These are phyloP conservation scores for Colletotrichum melonis DNA, from an alignment of 2,329 filamentous ascomycete genomes.

Conservation along the genomic window DNA sequence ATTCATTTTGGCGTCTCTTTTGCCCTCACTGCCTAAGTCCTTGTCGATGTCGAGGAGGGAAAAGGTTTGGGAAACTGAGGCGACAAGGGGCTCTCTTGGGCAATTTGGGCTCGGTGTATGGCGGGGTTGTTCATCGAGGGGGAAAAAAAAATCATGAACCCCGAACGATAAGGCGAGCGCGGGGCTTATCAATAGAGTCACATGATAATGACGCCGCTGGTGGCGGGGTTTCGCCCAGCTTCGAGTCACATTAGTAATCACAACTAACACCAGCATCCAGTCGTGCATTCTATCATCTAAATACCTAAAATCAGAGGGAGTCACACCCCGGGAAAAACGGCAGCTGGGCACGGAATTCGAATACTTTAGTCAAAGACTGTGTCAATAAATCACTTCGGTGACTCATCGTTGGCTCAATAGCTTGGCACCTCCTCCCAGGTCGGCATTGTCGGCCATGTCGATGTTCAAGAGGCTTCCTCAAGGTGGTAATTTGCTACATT, in stretches of 20 bases:
- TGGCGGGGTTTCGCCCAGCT: slow-evolving; percentile 1
- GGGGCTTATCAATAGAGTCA: slow-evolving; percentile 26
- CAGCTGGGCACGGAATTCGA: not conserved
- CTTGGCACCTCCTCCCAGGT: no score
- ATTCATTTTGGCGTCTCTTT: slow-evolving; percentile 1
- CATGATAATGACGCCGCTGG: not conserved
- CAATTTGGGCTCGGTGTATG: slow-evolving; percentile 20
- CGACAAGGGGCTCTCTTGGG: slow-evolving; percentile 3
- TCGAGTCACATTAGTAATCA: slow-evolving; percentile 9
- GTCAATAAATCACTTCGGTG: not conserved
- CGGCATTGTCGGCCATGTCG: no score
- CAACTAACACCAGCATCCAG: not conserved
- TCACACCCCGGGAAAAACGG: not conserved
- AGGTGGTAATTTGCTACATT: no score
- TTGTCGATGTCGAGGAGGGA: slow-evolving; percentile 10
- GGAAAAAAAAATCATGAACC: slow-evolving; percentile 20
- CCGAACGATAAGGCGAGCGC: slow-evolving; percentile 20
- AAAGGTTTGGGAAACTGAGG: not conserved
- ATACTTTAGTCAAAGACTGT: not conserved
- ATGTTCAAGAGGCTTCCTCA: no score
- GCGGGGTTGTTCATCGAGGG: slow-evolving; percentile 23
- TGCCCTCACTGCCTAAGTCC: not conserved
- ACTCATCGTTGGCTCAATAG: not conserved
- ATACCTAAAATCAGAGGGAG: no score
- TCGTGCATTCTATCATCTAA: no score